phyloP scores from a whole-genome alignment of 495 filamentous ascomycete species.

The Trichoderma orchidacearum region DNA sequence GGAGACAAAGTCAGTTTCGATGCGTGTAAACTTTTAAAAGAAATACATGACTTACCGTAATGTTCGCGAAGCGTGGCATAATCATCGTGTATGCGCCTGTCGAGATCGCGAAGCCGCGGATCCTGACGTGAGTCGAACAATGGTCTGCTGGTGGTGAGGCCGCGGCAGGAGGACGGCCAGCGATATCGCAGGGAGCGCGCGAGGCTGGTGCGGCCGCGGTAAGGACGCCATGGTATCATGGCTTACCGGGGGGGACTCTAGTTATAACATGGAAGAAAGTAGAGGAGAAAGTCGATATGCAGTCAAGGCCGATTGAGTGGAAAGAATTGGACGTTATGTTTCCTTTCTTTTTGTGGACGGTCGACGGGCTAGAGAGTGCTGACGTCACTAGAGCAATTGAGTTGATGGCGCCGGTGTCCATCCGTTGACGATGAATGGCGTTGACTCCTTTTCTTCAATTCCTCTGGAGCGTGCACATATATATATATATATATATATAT shows the following conservation, averaged over 20 bases:
- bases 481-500: background rate
- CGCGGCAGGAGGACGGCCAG: background rate
- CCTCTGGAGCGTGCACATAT: too few species aligned
- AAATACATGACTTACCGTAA: too few species aligned
- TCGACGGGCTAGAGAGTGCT: background rate
- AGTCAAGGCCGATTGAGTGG: background rate
- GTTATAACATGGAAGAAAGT: background rate
- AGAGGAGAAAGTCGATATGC: background rate
- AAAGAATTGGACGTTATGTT: background rate
- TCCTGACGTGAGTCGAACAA: background rate
- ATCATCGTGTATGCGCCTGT: constrained; percentile 59
- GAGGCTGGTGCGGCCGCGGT: background rate
- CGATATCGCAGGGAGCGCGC: background rate
- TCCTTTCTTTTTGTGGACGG: too few species aligned
- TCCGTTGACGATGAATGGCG: too few species aligned
- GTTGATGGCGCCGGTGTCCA: background rate
- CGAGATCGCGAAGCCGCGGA: constrained; percentile 32
- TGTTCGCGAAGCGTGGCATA: constrained; percentile 56
- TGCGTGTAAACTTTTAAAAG: too few species aligned
- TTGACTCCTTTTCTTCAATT: background rate
- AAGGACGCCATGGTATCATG: background rate
- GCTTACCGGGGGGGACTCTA: too few species aligned
- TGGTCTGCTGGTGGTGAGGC: background rate
- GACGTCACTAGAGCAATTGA: background rate
- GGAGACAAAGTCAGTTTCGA: too few species aligned